Base-by-base conservation (phyloP, 495 filamentous ascomycete species). In the Penicillium robsamsonii region DNA sequence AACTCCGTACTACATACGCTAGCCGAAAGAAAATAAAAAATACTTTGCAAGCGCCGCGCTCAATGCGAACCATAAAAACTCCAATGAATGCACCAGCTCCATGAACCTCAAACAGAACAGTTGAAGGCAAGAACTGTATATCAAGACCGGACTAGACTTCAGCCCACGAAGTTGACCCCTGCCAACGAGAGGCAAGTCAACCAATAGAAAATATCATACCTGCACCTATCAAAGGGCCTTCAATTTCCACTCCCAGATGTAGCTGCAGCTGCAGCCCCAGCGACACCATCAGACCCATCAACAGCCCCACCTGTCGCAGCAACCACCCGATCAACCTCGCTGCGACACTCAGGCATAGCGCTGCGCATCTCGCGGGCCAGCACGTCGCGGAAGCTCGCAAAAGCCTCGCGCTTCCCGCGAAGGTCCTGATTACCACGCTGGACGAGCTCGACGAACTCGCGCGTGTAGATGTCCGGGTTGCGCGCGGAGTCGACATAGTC, bases 381-480 rank as follows among this genome's bases (percentile, higher is more conserved):
- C 22, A 92, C 81, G 72, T 97, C 90, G 48, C 90, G 75, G 67
- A 99, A 96, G 17, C 69, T 66, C 5, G 77, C 76, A 74, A 96
- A 96, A 17, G 91, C 95, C 73, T 85, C 80, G 68, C 80, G 81
- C 79, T 91, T 92, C 20, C 94, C 94, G 64, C 88, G 87, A 63
- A 93, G 73, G 55, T 87, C 79, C 75, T 96, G 92, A 68, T 97
- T 97, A 31, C 82, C 78, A 59, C 85, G 81, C 69, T 93, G 83
- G 22, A 91, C 89, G 18, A 90, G 77, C 84, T 98, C 95, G 45
- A 97, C 91, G 65, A 97, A 96, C 75, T 97, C 92, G 37, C 94
- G 83, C 50, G 93, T 97, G 79, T 97, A 99, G 73, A 99, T 96
- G 69, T 97, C 93, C 13, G 94, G 94, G 75, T 99, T 99, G 43